Evolutionary conservation across 345 rosid species (phyloP).

Genomic region (Salix suchowensis): DNA sequence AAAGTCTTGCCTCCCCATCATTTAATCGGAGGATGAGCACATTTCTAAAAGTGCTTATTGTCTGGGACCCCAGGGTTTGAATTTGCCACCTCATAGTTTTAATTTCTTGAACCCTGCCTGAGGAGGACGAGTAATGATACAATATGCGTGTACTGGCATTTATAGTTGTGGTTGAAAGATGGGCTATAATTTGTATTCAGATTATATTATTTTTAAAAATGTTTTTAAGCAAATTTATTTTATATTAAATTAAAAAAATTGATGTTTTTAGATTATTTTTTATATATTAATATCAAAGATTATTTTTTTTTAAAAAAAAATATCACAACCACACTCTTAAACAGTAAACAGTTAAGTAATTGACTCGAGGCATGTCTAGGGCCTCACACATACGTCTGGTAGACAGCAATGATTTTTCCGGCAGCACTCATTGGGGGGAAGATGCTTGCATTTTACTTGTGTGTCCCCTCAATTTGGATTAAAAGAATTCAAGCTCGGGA

Average conservation of each 20-base stretch:
- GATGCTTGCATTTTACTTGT: neutral
- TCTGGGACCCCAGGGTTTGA: constrained; percentile 19
- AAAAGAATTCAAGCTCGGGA: neutral
- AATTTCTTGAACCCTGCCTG: constrained; percentile 6
- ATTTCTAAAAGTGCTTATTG: constrained; percentile 1
- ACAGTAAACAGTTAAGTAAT: too few species aligned
- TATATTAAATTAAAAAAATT: too few species aligned
- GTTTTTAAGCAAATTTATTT: too few species aligned
- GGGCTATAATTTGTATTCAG: constrained; percentile 14
- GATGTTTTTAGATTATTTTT: too few species aligned
- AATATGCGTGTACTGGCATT: constrained; percentile 13
- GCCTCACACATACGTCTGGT: neutral
- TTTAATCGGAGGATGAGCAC: too few species aligned
- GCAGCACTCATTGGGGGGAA: neutral
- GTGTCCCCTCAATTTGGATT: neutral
- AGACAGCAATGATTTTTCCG: neutral
- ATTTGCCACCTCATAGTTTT: constrained; percentile 16
- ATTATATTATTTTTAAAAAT: too few species aligned
- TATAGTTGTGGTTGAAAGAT: constrained; percentile 25
- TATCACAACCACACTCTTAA: fast-evolving
- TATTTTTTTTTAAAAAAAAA: too few species aligned
- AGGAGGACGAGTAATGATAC: constrained; percentile 7
- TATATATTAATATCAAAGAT: too few species aligned
- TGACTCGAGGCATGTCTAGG: neutral
- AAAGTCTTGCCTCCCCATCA: too few species aligned